Base-by-base conservation (phyloP, 2,329 filamentous ascomycete genomes). In the Ophiostoma fasciatum region DNA sequence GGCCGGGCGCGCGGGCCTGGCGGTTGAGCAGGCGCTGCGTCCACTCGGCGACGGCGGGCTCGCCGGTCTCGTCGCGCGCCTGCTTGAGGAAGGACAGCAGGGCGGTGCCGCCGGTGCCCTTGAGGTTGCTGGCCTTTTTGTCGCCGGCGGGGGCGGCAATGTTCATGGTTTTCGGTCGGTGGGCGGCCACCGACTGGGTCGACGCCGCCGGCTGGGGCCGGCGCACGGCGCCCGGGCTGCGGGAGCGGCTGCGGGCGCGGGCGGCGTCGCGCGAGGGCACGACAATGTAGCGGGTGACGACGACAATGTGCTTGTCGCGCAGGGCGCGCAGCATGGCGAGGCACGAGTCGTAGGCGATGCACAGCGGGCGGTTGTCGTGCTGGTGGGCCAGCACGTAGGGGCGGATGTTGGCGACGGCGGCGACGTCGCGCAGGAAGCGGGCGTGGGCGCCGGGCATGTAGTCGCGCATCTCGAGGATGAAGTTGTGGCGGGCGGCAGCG, bases 401-500 rank as follows among this genome's bases (percentile, higher is more conserved):
- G 21, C 84, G 81, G 47, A 98, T 84, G 51, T 96, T 96, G 47
- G 88, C 77, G 4, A 94, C 76, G 13, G 63, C 63, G 33, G 73
- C 67, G 11, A 94, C 77, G 43, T 92, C 80, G 44, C 81, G 71
- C 4, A 98, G 67, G 60, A 98, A 98, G 28, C 82, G 77, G 4
- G 85, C 80, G 52, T 98, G 90, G 0, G 81, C 74, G 1, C 85
- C 88, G 0, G 90, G 90, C 90, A 98, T 98, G 60, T 98, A 98
- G 31, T 72, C 72, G 40, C 88, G 80, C 90, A 98, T 98, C 46
- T 98, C 90, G 51, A 82, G 75, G 51, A 98, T 88, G 60, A 98
- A 98, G 50, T 90, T 92, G 60, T 94, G 75, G 67, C 18, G 68
- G 49, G 43, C 35, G 43, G 62, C 48, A 49, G 49, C 7, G 1